A percentile compares a stretch with the other conserved stretches of the same genome.
Conservation (phyloP, 1,284 basidiomycete genomes). For the Exobasidium cylindrosporum region DNA sequence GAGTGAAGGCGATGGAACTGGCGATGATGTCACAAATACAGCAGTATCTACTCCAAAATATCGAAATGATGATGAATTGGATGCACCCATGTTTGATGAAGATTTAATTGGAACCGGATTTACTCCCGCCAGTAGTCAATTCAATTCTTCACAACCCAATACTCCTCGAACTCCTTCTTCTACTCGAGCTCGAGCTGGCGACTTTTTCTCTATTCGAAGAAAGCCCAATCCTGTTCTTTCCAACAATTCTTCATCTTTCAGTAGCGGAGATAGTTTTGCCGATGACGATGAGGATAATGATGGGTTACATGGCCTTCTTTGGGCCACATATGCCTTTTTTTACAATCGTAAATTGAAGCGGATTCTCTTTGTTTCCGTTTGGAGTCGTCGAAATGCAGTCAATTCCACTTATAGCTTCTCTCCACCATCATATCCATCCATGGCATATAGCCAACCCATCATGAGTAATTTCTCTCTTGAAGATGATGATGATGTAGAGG, state of each 20-base stretch:
- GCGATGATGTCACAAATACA: not conserved
- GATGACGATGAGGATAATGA: slow-evolving; percentile 64
- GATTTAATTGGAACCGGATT: slow-evolving; percentile 44
- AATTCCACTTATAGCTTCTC: slow-evolving; percentile 10
- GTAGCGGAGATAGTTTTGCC: not conserved
- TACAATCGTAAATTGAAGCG: slow-evolving; percentile 86
- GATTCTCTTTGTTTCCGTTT: slow-evolving; percentile 86
- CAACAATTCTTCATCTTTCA: not conserved
- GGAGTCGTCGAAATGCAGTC: slow-evolving; percentile 56
- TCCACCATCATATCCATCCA: slow-evolving; percentile 1
- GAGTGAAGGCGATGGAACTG: slow-evolving; percentile 3
- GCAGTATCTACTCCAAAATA: slow-evolving; percentile 16
- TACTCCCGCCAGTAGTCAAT: slow-evolving; percentile 14
- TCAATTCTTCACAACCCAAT: slow-evolving; percentile 16
- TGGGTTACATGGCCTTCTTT: slow-evolving; percentile 72
- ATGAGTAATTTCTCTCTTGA: slow-evolving; percentile 2
- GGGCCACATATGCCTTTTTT: slow-evolving; percentile 98
- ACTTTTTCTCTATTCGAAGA: not conserved
- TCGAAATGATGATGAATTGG: slow-evolving; percentile 15
- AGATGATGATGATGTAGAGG: slow-evolving; percentile 12
- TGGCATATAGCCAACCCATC: not conserved
- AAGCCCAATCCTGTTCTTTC: not conserved
- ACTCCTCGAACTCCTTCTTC: slow-evolving; percentile 12
- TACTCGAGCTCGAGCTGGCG: slow-evolving; percentile 8
- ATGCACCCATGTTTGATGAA: slow-evolving; percentile 53